Evolutionary conservation across 2,329 filamentous ascomycete genomes (phyloP), one percentile per base, ranked within the genome.

Genomic region (Macrophomina tecta): DNA sequence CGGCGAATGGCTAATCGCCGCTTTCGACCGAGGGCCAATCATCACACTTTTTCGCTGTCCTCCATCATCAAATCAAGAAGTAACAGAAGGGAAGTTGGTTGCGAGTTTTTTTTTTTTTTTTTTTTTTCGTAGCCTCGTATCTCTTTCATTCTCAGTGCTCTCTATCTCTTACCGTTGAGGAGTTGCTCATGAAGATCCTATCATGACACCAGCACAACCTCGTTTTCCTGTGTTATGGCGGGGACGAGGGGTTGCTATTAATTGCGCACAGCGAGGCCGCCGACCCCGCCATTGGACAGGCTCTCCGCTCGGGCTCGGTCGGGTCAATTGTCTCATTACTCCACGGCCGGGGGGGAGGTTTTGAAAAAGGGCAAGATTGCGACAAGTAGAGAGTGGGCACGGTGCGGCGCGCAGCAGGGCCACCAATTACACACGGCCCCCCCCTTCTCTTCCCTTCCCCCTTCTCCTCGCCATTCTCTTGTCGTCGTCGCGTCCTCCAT

Each of bases 91-190:
- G 36, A 38, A 30, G 28, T 30, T 30, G 16, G 28, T 30, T 16
- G 49, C 42, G 5, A 34, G 14, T 38, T 38, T 12, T 1, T 38
- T 23, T 23, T 23, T 23, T 23, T 23, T 2, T 3, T 38, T 23
- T 23, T 23, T 23, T 23, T 23, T 2, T 3, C 23, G 23, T 23
- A 3, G 23, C 23, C 36, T 61, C 42, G 56, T 46, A 61, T 62
- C 42, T 16, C 16, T 56, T 34, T 34, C 34, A 49, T 62, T 36
- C 36, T 23, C n/a, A 8, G n/a, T 32, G n/a, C 23, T 7, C 32
- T 49, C 58, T 62, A 62, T 49, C 58, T 62, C 40, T 16, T 38
- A 49, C 58, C 52, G 46, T 62, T 62, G 58, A 48, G 58, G 42
- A 18, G 32, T n/a, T 18, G 42, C 58, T 49, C 56, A 61, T 61